Evolutionary conservation across 345 rosid genomes (phyloP), one percentile per base, ranked within the genome.

Genomic region (Draba incana): DNA sequence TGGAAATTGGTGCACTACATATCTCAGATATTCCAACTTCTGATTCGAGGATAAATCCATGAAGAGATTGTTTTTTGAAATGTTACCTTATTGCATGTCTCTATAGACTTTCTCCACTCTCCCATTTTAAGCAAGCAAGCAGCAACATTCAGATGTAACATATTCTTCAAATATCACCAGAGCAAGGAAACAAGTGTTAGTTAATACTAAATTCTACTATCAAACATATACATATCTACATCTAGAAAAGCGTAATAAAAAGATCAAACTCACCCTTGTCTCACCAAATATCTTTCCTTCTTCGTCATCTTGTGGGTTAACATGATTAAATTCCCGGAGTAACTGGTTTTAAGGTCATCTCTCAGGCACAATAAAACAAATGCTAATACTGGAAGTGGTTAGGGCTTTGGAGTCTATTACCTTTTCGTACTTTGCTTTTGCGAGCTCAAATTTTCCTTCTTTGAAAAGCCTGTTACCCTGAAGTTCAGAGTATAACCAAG

Each of bases 321-420:
- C 99, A 74, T 94, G 99, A 84, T 94, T 94, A 76, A 94, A 92
- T 79, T 92, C 97, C 78, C 98, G 84, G 60, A 94, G 92, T 48
- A 91, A 93, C 99, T 94, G 76, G 8, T 24, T 59, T 50, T 33
- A 0, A 30, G n/a, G 14, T 33, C 55, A 63, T 15, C n/a, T 12
- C 63, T 76, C 41, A 48, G 72, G 42, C 33, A 66, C 15, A 11
- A 39, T 3, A n/a, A 59, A 16, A 50, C 62, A 44, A 58, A 49
- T n/a, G 57, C 52, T 59, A 64, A 49, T 42, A 64, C 51, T 60
- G 12, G 42, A 48, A 20, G 51, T 60, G 15, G 12, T 9, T 41
- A 14, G 27, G 1, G 5, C 15, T 37, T 59, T 45, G 8, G 10
- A 5, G 20, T 54, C n/a, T 27, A 67, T 70, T 81, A 94, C 99